Base-by-base conservation (phyloP, 2,329 filamentous ascomycete genomes). In the Septoria linicola region DNA sequence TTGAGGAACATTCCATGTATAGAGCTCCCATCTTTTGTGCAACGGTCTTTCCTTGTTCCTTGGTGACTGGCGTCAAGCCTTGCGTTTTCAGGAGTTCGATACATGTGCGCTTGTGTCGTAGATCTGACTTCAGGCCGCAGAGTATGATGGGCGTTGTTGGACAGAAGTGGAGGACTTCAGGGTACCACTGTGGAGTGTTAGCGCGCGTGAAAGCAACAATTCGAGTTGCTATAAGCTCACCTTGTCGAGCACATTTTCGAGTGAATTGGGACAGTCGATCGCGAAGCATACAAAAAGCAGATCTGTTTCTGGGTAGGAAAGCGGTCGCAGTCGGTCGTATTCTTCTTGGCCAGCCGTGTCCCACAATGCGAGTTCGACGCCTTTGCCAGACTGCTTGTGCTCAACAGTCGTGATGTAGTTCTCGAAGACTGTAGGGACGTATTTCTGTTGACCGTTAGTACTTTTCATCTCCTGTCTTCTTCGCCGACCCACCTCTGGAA, bases 171-270 rank as follows among this genome's bases (percentile, higher is more conserved):
- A 97, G 83, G 64, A 99, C 93, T 77, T 99, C 93, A 54, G 93
- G 93, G 68, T 96, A 99, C 93, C 93, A 99, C 93, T 97, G 63
- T 21, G 42, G 34, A 36, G 46, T 54, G 55, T 58, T 30, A 59
- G 58, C 21, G 8, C 13, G 42, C 31, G 39, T 39, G n/a, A n/a
- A 31, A 40, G n/a, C 34, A 14, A 17, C 25, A 21, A 8, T 34
- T 8, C 31, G 40, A 45, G 31, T 11, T 45, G 8, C 31, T 21
- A n/a, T 16, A 0, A 5, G 11, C 77, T 57, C 76, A 96, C 93
- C 86, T 99, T 99, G 76, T 99, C 93, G 77, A 97, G 86, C 53
- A 99, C 92, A 72, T 99, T 99, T 69, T 99, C 93, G 46, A 99
- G 79, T 5, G 92, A 97, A 72, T 96, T 96, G 30, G 93, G 93